Conservation (phyloP, 2,329 filamentous ascomycete genomes). For the Penicillium sp. region DNA sequence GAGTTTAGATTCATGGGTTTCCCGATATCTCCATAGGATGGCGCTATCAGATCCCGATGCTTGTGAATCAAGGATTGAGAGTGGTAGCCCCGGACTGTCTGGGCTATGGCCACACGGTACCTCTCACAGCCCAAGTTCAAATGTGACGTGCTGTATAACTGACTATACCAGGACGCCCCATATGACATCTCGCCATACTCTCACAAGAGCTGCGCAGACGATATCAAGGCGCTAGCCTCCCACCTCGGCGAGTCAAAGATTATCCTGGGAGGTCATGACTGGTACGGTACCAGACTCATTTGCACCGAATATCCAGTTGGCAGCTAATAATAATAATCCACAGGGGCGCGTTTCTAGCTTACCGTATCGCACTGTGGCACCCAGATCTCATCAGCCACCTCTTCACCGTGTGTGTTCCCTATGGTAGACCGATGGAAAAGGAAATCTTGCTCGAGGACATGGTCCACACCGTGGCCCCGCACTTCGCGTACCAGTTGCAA, state of each 20-base stretch:
- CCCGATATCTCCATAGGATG: slow-evolving; percentile 84
- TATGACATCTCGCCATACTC: slow-evolving; percentile 67
- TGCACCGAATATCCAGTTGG: background rate
- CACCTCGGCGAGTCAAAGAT: slow-evolving; percentile 62
- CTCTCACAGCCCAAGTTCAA: background rate
- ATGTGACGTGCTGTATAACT: background rate
- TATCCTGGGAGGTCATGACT: slow-evolving; percentile 90
- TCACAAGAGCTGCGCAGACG: slow-evolving; percentile 72
- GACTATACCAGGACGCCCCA: slow-evolving; percentile 59
- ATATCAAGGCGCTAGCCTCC: slow-evolving; percentile 73
- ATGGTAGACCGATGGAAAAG: slow-evolving; percentile 56
- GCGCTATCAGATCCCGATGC: slow-evolving; percentile 83
- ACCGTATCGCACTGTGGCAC: slow-evolving; percentile 74
- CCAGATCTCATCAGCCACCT: slow-evolving; percentile 73
- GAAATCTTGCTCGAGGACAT: slow-evolving; percentile 65
- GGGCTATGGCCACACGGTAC: slow-evolving; percentile 78
- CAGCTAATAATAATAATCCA: slow-evolving; percentile 3
- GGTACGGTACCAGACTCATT: slow-evolving; percentile 47
- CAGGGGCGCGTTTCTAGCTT: slow-evolving; percentile 76
- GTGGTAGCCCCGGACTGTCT: slow-evolving; percentile 86
- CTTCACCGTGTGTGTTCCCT: slow-evolving; percentile 83
- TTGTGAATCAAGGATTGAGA: slow-evolving; percentile 72
- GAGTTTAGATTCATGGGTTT: slow-evolving; percentile 71
- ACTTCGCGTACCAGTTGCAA: slow-evolving; percentile 85
- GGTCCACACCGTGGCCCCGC: slow-evolving; percentile 62